Conservation (phyloP, 306 rosid genomes). For the Fragaria iinumae region DNA sequence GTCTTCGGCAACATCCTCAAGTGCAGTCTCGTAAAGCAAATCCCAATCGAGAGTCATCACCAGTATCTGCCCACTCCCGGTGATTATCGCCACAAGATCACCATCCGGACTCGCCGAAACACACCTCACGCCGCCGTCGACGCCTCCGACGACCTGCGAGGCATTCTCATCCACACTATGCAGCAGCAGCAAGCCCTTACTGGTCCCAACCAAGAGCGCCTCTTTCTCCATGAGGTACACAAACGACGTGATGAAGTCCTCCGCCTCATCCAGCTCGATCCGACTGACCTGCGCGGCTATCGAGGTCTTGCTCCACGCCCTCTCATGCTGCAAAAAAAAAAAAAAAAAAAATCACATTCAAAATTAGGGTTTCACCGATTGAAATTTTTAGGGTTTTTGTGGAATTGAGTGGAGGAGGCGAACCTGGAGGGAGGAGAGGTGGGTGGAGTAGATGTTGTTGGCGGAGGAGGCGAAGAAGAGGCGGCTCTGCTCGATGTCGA, state of each 20-base stretch:
- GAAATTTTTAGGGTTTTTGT: background rate
- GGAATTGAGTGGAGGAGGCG: background rate
- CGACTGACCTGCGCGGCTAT: conserved; percentile 38
- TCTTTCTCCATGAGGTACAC: conserved; percentile 94
- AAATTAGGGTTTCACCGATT: background rate
- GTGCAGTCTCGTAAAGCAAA: conserved; percentile 65
- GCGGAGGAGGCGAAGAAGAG: conserved; percentile 76
- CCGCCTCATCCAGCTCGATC: conserved; percentile 56
- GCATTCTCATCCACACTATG: conserved; percentile 48
- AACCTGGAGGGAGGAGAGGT: conserved; percentile 76
- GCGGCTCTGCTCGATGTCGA: conserved; percentile 88
- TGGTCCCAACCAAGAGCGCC: conserved; percentile 77
- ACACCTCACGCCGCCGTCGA: conserved; percentile 76
- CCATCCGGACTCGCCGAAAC: conserved; percentile 94
- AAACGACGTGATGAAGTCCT: conserved; percentile 66
- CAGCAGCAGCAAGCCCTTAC: conserved; percentile 59
- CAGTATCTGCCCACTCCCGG: conserved; percentile 65
- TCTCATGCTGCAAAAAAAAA: conserved; percentile 43
- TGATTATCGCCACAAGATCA: conserved; percentile 56
- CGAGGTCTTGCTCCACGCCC: conserved; percentile 45
- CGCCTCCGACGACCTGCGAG: conserved; percentile 70
- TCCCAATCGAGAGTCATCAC: conserved; percentile 96
- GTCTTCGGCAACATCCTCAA: conserved; percentile 46
- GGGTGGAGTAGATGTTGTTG: conserved; percentile 58
- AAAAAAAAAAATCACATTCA: conserved; percentile 5